Evolutionary conservation across 2,329 filamentous ascomycete genomes (phyloP).

Genomic region (Pseudogymnoascus sp.): DNA sequence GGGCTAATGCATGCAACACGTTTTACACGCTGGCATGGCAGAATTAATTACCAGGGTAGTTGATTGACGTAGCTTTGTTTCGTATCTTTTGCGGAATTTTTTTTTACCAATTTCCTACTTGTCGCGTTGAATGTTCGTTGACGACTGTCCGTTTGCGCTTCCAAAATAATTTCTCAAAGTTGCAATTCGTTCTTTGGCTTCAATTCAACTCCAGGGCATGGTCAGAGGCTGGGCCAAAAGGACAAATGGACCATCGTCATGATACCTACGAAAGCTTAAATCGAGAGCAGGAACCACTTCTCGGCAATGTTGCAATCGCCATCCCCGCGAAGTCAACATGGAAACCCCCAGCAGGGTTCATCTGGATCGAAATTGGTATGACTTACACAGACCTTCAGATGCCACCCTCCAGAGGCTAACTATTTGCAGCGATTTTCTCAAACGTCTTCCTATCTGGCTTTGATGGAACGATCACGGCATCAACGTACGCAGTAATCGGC

Average conservation of each 20-base stretch:
- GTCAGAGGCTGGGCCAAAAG: neutral
- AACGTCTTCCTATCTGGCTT: constrained; percentile 61
- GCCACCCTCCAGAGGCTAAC: constrained; percentile 3
- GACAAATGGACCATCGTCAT: neutral
- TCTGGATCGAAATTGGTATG: constrained; percentile 47
- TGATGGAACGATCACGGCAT: constrained; percentile 65
- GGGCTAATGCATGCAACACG: constrained; percentile 1
- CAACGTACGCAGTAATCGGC: constrained; percentile 65
- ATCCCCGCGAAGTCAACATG: constrained; percentile 25
- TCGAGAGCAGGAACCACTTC: neutral
- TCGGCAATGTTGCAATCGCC: constrained; percentile 1
- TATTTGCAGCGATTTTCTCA: constrained; percentile 44
- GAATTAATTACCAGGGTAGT: neutral
- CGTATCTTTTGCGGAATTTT: neutral
- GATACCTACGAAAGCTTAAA: neutral
- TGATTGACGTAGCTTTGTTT: neutral
- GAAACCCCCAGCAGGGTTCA: constrained; percentile 44
- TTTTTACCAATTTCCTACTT: neutral
- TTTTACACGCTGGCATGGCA: neutral
- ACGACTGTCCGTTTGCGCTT: neutral
- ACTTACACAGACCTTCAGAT: constrained; percentile 2
- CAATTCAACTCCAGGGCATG: neutral
- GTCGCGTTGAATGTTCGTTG: neutral
- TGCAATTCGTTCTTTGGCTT: neutral
- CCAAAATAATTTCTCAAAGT: neutral